Conservation (phyloP, 306 rosid genomes). For the Vigna reflexopilosa region DNA sequence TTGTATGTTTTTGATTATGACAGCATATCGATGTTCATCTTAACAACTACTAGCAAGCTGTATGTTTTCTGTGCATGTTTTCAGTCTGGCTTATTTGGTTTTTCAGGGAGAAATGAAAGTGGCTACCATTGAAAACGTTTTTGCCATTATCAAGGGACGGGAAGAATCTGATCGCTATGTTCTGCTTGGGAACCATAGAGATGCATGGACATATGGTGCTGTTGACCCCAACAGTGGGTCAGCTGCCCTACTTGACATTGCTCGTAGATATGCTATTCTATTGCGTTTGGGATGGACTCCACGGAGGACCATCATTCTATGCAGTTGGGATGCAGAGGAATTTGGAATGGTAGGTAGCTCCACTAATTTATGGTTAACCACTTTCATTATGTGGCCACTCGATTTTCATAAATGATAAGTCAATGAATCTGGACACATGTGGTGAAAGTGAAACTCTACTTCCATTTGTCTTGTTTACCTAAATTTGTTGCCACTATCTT, state of each 20-base stretch:
- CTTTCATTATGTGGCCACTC: slow-evolving; percentile 1
- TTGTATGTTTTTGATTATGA: neutral
- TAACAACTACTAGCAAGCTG: neutral
- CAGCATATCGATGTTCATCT: neutral
- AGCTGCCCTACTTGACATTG: slow-evolving; percentile 79
- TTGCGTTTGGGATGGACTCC: slow-evolving; percentile 69
- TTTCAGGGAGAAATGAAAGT: slow-evolving; percentile 73
- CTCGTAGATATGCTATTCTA: slow-evolving; percentile 69
- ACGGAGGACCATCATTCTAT: slow-evolving; percentile 58
- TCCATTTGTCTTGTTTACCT: neutral
- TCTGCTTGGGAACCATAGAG: slow-evolving; percentile 88
- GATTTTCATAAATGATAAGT: neutral
- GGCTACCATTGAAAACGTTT: slow-evolving; percentile 63
- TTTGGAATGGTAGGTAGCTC: slow-evolving; percentile 46
- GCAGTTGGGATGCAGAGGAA: slow-evolving; percentile 54
- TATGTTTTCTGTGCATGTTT: slow-evolving; percentile 10
- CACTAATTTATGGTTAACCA: slow-evolving; percentile 12
- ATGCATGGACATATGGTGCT: slow-evolving; percentile 93
- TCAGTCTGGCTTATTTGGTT: slow-evolving; percentile 1
- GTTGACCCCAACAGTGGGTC: slow-evolving; percentile 92
- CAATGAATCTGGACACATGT: neutral
- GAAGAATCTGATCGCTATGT: slow-evolving; percentile 84
- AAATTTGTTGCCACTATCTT: neutral
- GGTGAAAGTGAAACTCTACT: neutral
- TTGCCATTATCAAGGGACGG: slow-evolving; percentile 68